Base-by-base conservation (phyloP, 2,329 filamentous ascomycete genomes). In the Aspergillus udagawae region DNA sequence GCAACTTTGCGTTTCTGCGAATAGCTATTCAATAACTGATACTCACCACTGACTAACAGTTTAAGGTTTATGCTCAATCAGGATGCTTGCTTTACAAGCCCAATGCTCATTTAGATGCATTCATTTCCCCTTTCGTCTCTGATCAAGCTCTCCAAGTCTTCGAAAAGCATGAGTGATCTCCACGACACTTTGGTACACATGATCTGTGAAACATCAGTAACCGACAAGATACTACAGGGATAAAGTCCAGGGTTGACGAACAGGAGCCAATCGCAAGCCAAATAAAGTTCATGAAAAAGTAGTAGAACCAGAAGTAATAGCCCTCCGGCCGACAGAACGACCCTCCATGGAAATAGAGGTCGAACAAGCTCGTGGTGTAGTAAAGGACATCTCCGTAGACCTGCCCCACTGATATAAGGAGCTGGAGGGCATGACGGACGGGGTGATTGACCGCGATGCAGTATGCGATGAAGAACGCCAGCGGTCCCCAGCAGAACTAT, bases 231-330 rank as follows among this genome's bases (percentile, higher is more conserved):
- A 60, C 63, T 55, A 45, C 32, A 38, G 32, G 32, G 32, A 17
- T 17, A 38, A 5, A 17, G 32, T 38, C 6, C 14, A 14, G 32
- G 32, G 32, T 6, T 17, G 4, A 38, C 32, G 14, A 17, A 66
- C 78, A 67, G 6, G 68, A 70, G 10, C 81, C 82, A 52, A 83
- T 78, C 23, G 82, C 72, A 53, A 83, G 81, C 82, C 82, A 84
- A 64, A 83, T 81, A 23, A 75, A 74, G 63, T 84, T 84, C 77
- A 83, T 80, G 28, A 82, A 72, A 45, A 84, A 76, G 67, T 81
- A 84, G 70, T 84, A 84, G 9, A 77, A 76, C 80, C 80, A 84
- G 66, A 80, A 84, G 67, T 83, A 84, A 54, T 78, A 79, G 9
- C 75, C 70, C 66, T 84, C 82, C 0, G 82, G 82, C 49, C 82